Evolutionary conservation across 1,139 yeast species (phyloP).

Genomic region (Pichiaceae sp.): DNA sequence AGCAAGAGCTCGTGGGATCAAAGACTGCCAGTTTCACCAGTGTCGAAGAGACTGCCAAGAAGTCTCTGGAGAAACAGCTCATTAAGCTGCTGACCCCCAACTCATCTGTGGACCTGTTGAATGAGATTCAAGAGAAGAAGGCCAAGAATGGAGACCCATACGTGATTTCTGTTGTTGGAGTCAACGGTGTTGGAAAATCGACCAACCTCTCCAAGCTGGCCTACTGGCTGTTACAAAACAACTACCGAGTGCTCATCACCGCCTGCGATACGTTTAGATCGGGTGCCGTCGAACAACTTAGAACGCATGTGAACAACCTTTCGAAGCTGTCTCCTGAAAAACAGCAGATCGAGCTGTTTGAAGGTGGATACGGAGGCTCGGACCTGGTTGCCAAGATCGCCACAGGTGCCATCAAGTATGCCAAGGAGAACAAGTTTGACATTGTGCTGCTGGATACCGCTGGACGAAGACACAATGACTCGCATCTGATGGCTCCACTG

Average conservation of each 20-base stretch:
- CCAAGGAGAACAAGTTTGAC: slow-evolving; percentile 60
- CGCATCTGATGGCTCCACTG: slow-evolving; percentile 89
- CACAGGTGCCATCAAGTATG: slow-evolving; percentile 81
- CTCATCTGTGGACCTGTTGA: slow-evolving; percentile 78
- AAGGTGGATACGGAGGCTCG: slow-evolving; percentile 95
- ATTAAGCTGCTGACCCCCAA: slow-evolving; percentile 86
- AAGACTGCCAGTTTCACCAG: slow-evolving; percentile 62
- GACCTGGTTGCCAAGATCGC: slow-evolving; percentile 90
- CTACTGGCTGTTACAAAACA: slow-evolving; percentile 89
- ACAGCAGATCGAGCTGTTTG: slow-evolving; percentile 71
- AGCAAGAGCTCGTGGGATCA: slow-evolving; percentile 52
- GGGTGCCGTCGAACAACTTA: slow-evolving; percentile 94
- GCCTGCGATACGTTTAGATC: slow-evolving; percentile 98
- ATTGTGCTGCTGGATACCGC: slow-evolving; percentile 94
- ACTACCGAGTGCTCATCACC: slow-evolving; percentile 78
- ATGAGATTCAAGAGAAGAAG: slow-evolving; percentile 60
- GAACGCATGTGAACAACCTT: slow-evolving; percentile 85
- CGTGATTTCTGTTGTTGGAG: slow-evolving; percentile 95
- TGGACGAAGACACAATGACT: slow-evolving; percentile 94
- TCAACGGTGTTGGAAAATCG: slow-evolving; percentile 96
- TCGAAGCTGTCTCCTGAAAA: slow-evolving; percentile 43
- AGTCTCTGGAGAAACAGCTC: slow-evolving; percentile 65
- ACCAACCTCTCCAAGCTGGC: slow-evolving; percentile 92
- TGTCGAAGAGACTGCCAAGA: slow-evolving; percentile 50
- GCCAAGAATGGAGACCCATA: slow-evolving; percentile 51